Base-by-base conservation (phyloP, 2,329 filamentous ascomycete genomes). In the Fusarium zealandicum region DNA sequence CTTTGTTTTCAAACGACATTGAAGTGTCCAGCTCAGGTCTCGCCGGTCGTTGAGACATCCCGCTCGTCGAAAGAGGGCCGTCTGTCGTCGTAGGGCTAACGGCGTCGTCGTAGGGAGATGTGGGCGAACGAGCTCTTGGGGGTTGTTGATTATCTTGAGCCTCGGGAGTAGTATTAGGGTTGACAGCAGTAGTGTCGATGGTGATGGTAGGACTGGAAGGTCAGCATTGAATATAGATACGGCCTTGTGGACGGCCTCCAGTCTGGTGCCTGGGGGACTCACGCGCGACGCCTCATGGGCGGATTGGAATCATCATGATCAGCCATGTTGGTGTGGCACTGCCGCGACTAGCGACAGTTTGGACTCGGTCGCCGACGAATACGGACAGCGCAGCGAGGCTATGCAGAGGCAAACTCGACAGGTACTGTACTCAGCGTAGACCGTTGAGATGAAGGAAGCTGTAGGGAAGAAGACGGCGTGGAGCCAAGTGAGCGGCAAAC, bases 1-100 rank as follows among this genome's bases (percentile, higher is more conserved):
- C 85, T 61, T 77, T 82, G 71, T 81, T 85, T 16, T 90, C 88
- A 63, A 89, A 87, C 2, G 86, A 86, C 31, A 79, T 78, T n/a
- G 82, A 78, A 12, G 78, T 75, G 57, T 80, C 78, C 33, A 83
- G 69, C 51, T 88, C 82, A 33, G 68, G 66, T 49, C 68, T 63
- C 7, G 61, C 54, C 32, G 59, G 60, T 47, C 64, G 54, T 31
- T 67, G 62, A 11, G 60, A 63, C 30, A 59, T 58, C 52, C 58
- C 57, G 39, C 52, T 61, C 18, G 60, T 59, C 14, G 65, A 60
- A n/a, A 66, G 59, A 42, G 72, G 69, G 27, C 77, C 74, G 38
- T 66, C 59, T 33, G 71, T 57, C n/a, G 73, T 74, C 7, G 72
- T 69, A 4, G 77, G 76, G 57, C 76, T 79, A 50, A 73, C 68